Evolutionary conservation across 164 flowering plant species (phyloP), one percentile per base, ranked within the genome.

Genomic region (Vitis cinerea): DNA sequence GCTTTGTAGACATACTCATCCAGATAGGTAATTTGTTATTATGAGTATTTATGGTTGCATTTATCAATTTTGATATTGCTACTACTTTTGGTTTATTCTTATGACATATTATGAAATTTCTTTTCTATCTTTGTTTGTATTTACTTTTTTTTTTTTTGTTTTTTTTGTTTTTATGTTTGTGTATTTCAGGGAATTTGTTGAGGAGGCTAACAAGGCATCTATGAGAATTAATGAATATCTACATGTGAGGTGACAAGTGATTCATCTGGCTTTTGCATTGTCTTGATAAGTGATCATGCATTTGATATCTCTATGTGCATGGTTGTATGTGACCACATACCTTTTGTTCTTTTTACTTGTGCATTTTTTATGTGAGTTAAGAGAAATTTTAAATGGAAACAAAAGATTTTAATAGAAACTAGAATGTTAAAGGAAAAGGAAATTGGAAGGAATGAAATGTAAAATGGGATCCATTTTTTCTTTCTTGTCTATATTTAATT

Each of bases 1-100:
- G 55, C 83, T 93, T 9, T 96, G 99, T 74, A 85, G 97, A 74
- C 80, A 87, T 65, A 96, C 99, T 74, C 99, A 96, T 82, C 98
- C 99, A 0, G 97, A 92, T 82, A 90, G 89, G 99, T 93, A 59
- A 66, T 50, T 79, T 23, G 47, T 65, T 55, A 10, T 29, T 50
- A 27, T 1, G 7, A 8, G 44, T 4, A 51, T 53, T 63, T 60
- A 19, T 29, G 37, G 10, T 50, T 63, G 47, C 17, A 16, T 51
- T 60, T 54, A 15, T 2, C 1, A 23, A 29, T 8, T 49, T 27
- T 15, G 66, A 14, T 58, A 51, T 27, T 8, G 3, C 53, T 23
- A 3, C 27, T 23, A 23, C 27, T 23, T 23, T 23, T 23, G 2
- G 27, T 23, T 2, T 23, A 23, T 23, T 23, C 27, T 23, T 23